A percentile compares a stretch with the other conserved stretches of the same genome.
Evolutionary conservation across 2,329 filamentous ascomycete genomes (phyloP).

Genomic region (Colletotrichum somersetense): DNA sequence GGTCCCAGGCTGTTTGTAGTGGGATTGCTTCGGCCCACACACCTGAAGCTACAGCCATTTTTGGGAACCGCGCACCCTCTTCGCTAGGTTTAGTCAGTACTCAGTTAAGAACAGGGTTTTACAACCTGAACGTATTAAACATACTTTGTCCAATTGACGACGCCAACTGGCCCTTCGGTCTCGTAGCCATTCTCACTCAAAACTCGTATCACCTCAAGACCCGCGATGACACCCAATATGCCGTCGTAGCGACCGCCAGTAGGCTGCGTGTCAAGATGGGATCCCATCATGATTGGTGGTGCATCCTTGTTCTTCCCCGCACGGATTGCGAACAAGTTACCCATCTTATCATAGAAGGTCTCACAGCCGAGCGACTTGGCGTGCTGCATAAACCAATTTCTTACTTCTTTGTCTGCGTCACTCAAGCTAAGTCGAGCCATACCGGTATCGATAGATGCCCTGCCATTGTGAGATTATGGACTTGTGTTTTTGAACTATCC

Average conservation of each 20-base stretch:
- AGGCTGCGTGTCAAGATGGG: background rate
- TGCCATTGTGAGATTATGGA: background rate
- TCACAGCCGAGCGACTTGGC: background rate
- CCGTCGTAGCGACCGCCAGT: background rate
- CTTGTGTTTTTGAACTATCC: background rate
- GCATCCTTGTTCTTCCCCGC: background rate
- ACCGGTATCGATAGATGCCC: background rate
- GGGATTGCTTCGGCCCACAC: background rate
- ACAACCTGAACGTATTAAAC: background rate
- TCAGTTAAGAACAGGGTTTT: background rate
- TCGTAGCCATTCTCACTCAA: background rate
- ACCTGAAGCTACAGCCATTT: background rate
- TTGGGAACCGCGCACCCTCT: background rate
- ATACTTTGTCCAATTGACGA: background rate
- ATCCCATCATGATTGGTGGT: background rate
- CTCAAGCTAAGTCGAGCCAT: background rate
- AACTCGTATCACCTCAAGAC: background rate
- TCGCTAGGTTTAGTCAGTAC: background rate
- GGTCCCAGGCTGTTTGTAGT: background rate
- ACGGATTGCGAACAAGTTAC: background rate
- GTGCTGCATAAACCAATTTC: background rate
- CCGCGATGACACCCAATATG: background rate
- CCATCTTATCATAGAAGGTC: background rate
- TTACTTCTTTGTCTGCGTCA: background rate
- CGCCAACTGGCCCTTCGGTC: background rate